Conservation (phyloP, 2,329 filamentous ascomycete species). For the Amphichorda felina region DNA sequence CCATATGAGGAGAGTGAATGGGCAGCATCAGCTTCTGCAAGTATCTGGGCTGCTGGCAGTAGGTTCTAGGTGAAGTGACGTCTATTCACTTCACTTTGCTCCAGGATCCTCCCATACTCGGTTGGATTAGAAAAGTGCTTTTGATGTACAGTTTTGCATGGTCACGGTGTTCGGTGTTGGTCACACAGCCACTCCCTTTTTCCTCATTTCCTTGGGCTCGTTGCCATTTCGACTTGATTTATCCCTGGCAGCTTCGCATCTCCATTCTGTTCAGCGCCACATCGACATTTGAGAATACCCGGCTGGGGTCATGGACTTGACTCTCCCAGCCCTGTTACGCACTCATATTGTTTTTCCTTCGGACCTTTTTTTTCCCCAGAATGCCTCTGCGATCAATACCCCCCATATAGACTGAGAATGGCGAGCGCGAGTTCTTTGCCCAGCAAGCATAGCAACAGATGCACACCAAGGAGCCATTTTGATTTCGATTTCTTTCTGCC, state of each 20-base stretch:
- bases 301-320: too few species aligned
- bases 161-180: conserved; percentile 4
- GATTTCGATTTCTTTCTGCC: conserved; percentile 2
- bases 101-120: neutral
- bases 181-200: conserved; percentile 1
- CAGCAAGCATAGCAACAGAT: neutral
- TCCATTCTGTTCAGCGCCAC: neutral
- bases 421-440: neutral
- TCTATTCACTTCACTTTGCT: too few species aligned
- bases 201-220: neutral
- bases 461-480: neutral
- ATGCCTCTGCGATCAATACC: neutral
- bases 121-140: conserved; percentile 1
- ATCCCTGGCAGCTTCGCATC: conserved; percentile 4
- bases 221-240: conserved; percentile 2
- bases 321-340: too few species aligned
- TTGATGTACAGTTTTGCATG: conserved; percentile 3
- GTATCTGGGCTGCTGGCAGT: conserved; percentile 64
- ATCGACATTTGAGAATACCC: conserved; percentile 11
- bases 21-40: conserved; percentile 72
- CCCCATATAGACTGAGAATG: conserved; percentile 1
- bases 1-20: conserved; percentile 92
- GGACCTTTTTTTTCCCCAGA: too few species aligned
- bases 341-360: too few species aligned
- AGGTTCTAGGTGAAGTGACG: conserved; percentile 43